phyloP scores from a whole-genome alignment of 2,329 filamentous ascomycete species.

The Tolypocladium nubicola region DNA sequence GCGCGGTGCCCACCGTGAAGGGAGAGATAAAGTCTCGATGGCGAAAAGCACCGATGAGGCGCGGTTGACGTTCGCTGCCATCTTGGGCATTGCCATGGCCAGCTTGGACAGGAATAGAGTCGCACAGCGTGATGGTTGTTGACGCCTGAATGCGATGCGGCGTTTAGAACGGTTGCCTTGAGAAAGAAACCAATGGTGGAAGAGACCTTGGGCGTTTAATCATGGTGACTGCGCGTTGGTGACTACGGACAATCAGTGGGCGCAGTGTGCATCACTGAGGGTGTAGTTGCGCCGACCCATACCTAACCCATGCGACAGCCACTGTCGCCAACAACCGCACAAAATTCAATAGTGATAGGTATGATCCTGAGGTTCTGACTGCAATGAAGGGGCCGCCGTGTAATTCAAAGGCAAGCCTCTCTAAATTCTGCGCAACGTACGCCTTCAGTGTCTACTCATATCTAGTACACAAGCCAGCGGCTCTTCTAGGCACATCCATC shows the following conservation, averaged over 20 bases:
- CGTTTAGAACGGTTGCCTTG: background rate
- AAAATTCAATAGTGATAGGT: no score
- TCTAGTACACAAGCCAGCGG: conserved; percentile 22
- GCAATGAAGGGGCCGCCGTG: background rate
- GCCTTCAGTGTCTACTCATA: conserved; percentile 21
- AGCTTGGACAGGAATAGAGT: background rate
- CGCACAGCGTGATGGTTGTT: background rate
- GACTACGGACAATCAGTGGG: background rate
- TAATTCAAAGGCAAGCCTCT: background rate
- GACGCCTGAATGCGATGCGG: background rate
- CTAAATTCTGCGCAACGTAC: background rate
- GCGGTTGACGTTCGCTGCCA: background rate
- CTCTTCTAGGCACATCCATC: conserved; percentile 16
- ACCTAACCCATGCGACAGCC: background rate
- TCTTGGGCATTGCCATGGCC: background rate
- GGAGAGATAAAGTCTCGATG: background rate
- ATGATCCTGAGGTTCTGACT: background rate
- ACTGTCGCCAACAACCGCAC: background rate
- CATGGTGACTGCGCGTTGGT: background rate
- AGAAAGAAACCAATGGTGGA: background rate
- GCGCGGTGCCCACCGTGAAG: background rate
- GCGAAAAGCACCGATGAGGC: background rate
- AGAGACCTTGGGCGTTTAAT: background rate
- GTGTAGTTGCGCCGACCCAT: background rate
- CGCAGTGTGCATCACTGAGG: background rate